Conservation (phyloP, 805 yeast species). For the Zygosaccharomyces bailii region DNA sequence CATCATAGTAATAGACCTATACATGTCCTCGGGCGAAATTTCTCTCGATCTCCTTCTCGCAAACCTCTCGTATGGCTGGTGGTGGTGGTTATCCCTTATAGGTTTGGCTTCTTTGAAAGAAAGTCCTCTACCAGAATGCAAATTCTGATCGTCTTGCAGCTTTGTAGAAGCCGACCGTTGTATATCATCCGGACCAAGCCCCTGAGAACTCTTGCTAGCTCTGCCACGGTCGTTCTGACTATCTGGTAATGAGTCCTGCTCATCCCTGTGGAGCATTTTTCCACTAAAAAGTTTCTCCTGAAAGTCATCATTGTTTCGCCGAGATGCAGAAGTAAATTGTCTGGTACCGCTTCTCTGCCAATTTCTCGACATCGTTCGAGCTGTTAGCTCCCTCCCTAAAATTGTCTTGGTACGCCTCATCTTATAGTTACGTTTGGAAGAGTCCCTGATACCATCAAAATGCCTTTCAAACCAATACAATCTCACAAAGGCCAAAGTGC, state of each 20-base stretch:
- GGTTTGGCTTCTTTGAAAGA: slow-evolving; percentile 12
- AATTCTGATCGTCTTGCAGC: slow-evolving; percentile 9
- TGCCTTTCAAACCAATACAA: slow-evolving; percentile 85
- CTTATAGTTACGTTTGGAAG: slow-evolving; percentile 72
- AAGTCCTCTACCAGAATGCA: slow-evolving; percentile 12
- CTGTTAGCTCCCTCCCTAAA: slow-evolving; percentile 33
- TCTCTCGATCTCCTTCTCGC: slow-evolving; percentile 40
- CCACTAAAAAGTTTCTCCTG: slow-evolving; percentile 38
- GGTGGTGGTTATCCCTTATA: slow-evolving; percentile 8
- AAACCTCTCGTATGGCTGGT: slow-evolving; percentile 31
- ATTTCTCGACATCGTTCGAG: slow-evolving; percentile 22
- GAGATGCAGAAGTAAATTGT: slow-evolving; percentile 6
- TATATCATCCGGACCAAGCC: slow-evolving; percentile 8
- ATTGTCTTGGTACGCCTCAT: slow-evolving; percentile 65
- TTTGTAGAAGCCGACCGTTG: slow-evolving; percentile 17
- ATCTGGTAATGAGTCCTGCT: slow-evolving; percentile 15
- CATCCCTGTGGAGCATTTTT: slow-evolving; percentile 34
- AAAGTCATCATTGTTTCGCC: slow-evolving; percentile 22
- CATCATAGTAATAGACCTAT: slow-evolving; percentile 76
- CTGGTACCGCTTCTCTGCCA: slow-evolving; percentile 11
- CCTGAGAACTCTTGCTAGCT: not conserved
- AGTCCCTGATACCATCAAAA: slow-evolving; percentile 74
- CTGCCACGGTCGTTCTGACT: not conserved
- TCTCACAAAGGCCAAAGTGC: slow-evolving; percentile 70
- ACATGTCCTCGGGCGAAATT: slow-evolving; percentile 79